Conservation (phyloP, 805 yeast genomes). For the Ogataea paradorogensis region DNA sequence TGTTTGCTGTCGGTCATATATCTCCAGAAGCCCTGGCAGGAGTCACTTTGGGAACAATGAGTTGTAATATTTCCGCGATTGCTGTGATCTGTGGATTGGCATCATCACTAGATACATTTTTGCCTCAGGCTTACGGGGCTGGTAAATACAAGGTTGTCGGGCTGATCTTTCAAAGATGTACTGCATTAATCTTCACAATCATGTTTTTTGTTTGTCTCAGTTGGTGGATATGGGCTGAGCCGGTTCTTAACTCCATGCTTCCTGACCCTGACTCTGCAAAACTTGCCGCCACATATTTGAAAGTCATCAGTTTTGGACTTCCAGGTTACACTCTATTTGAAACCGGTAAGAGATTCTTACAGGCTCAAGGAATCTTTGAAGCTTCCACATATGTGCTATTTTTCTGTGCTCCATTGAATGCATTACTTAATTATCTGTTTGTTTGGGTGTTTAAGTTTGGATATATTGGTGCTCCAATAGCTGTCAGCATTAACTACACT, state of each 20-base stretch:
- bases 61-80: constrained; percentile 72
- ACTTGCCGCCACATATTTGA: constrained; percentile 58
- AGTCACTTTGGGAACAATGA: constrained; percentile 71
- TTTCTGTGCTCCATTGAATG: constrained; percentile 74
- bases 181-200: constrained; percentile 48
- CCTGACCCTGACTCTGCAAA: constrained; percentile 44
- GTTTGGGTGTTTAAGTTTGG: constrained; percentile 73
- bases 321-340: constrained; percentile 71
- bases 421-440: constrained; percentile 58
- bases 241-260: constrained; percentile 41
- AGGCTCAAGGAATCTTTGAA: constrained; percentile 75
- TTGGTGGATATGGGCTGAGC: constrained; percentile 60
- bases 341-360: constrained; percentile 69
- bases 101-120: constrained; percentile 73
- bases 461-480: constrained; percentile 72
- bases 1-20: constrained; percentile 71
- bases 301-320: constrained; percentile 56
- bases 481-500: constrained; percentile 70
- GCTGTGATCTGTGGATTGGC: constrained; percentile 75
- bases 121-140: constrained; percentile 78
- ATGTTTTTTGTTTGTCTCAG: constrained; percentile 53
- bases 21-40: constrained; percentile 74
- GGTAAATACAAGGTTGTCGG: constrained; percentile 65
- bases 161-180: constrained; percentile 64
- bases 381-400: constrained; percentile 72